A percentile compares a stretch with the other conserved stretches of the same genome.
Evolutionary conservation across 2,329 filamentous ascomycete genomes (phyloP).

Genomic region (Knufia petricola): DNA sequence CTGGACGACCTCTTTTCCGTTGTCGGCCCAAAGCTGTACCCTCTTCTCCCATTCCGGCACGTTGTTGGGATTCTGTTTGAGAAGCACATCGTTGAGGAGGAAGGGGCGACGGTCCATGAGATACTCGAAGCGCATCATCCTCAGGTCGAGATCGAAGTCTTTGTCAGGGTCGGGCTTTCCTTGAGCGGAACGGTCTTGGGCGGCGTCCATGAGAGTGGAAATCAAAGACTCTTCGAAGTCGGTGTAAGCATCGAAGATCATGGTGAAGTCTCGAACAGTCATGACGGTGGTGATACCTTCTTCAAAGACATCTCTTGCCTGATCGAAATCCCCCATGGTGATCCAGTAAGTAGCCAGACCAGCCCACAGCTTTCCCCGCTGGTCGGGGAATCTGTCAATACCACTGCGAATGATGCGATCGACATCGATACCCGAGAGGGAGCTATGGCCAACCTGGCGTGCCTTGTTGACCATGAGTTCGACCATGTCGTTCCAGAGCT

Average conservation of each 20-base stretch:
- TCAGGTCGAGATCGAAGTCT: constrained; percentile 88
- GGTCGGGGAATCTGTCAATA: constrained; percentile 81
- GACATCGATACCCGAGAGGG: constrained; percentile 76
- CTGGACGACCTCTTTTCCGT: constrained; percentile 80
- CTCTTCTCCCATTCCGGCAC: constrained; percentile 96
- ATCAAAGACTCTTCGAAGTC: constrained; percentile 98
- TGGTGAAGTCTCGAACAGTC: constrained; percentile 94
- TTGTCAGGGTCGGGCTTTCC: constrained; percentile 69
- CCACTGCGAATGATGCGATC: constrained; percentile 89
- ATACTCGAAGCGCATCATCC: constrained; percentile 96
- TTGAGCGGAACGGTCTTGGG: constrained; percentile 68
- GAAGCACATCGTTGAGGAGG: constrained; percentile 85
- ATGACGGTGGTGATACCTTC: constrained; percentile 96
- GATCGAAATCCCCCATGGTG: constrained; percentile 82
- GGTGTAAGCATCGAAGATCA: constrained; percentile 91
- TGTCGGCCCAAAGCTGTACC: constrained; percentile 89
- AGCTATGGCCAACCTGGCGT: constrained; percentile 68
- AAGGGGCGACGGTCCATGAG: constrained; percentile 96
- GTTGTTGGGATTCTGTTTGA: constrained; percentile 93
- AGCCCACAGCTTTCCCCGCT: constrained; percentile 89
- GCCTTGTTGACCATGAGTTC: constrained; percentile 88
- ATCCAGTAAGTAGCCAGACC: constrained; percentile 96
- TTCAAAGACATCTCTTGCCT: constrained; percentile 85
- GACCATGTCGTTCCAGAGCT: constrained; percentile 96
- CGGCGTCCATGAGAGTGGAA: constrained; percentile 78